phyloP scores from a whole-genome alignment of 2,329 filamentous ascomycete species.

The Clonostachys chloroleuca region DNA sequence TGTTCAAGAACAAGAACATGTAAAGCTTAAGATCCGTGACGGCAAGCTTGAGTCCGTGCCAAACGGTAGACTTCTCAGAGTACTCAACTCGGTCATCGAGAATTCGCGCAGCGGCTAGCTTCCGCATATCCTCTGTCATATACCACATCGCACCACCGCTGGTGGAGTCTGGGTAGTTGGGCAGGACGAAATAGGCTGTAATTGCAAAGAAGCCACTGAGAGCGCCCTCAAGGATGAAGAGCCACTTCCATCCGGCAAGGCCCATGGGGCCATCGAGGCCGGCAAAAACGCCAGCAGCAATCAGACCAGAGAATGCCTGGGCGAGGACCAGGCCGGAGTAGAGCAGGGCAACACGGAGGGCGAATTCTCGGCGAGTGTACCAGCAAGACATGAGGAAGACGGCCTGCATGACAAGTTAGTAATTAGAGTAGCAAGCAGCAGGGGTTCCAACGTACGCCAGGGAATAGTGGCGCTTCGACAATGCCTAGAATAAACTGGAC shows the following conservation, averaged over 20 bases:
- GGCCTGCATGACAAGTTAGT: slow-evolving; percentile 9
- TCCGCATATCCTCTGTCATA: slow-evolving; percentile 4
- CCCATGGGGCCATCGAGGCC: slow-evolving; percentile 48
- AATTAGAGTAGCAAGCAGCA: neutral
- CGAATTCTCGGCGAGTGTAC: slow-evolving; percentile 49
- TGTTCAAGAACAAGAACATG: slow-evolving; percentile 2
- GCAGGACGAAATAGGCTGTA: slow-evolving; percentile 3
- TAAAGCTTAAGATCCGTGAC: neutral
- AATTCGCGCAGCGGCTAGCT: neutral
- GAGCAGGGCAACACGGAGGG: slow-evolving; percentile 53
- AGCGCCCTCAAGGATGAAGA: slow-evolving; percentile 65
- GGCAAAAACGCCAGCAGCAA: slow-evolving; percentile 55
- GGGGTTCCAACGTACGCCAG: slow-evolving; percentile 20
- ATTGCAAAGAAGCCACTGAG: slow-evolving; percentile 30
- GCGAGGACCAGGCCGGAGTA: slow-evolving; percentile 54
- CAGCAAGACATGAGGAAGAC: slow-evolving; percentile 49
- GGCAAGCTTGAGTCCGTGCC: slow-evolving; percentile 1
- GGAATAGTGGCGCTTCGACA: slow-evolving; percentile 46
- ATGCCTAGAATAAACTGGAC: slow-evolving; percentile 41
- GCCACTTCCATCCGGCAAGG: slow-evolving; percentile 61
- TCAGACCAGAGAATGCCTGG: slow-evolving; percentile 60
- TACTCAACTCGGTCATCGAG: slow-evolving; percentile 1
- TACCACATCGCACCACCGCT: slow-evolving; percentile 5
- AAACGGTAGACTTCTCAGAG: neutral
- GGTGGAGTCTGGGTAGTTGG: slow-evolving; percentile 3